phyloP scores from a whole-genome alignment of 441 rosid species.

The Populus hybrid region DNA sequence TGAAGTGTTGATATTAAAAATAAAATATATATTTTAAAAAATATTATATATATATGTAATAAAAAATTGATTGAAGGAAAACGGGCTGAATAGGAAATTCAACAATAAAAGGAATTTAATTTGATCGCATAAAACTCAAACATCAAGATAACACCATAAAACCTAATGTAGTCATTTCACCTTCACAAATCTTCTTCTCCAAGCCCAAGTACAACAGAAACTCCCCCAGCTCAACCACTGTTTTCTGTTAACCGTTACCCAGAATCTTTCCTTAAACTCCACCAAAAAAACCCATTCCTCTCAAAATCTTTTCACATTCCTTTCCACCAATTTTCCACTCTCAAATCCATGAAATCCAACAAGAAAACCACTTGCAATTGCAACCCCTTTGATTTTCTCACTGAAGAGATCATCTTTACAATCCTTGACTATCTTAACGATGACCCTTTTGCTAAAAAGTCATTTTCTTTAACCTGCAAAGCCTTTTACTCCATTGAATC shows the following conservation, averaged over 20 bases:
- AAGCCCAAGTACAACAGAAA: not conserved
- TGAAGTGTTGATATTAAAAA: no score
- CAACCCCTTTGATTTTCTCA: conserved; percentile 51
- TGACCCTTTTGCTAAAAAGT: conserved; percentile 58
- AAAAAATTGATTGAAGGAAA: not conserved
- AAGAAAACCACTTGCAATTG: conserved; percentile 26
- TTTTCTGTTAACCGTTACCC: conserved; percentile 31
- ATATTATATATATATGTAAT: no score
- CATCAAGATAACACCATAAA: no score
- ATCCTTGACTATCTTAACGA: conserved; percentile 56
- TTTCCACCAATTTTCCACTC: not conserved
- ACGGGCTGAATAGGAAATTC: not conserved
- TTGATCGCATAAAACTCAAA: no score
- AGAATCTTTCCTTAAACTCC: not conserved
- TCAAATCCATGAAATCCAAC: conserved; percentile 42
- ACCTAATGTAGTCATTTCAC: no score
- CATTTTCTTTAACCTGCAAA: conserved; percentile 72
- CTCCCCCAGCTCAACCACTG: conserved; percentile 8
- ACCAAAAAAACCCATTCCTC: not conserved
- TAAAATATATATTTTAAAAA: no score
- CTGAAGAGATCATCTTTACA: conserved; percentile 70
- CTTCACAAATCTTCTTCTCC: no score
- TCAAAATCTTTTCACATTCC: not conserved
- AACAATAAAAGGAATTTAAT: no score
- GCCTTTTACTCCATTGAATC: conserved; percentile 56